Evolutionary conservation across 2,329 filamentous ascomycete species (phyloP).

Genomic region (Talaromyces atroroseus): DNA sequence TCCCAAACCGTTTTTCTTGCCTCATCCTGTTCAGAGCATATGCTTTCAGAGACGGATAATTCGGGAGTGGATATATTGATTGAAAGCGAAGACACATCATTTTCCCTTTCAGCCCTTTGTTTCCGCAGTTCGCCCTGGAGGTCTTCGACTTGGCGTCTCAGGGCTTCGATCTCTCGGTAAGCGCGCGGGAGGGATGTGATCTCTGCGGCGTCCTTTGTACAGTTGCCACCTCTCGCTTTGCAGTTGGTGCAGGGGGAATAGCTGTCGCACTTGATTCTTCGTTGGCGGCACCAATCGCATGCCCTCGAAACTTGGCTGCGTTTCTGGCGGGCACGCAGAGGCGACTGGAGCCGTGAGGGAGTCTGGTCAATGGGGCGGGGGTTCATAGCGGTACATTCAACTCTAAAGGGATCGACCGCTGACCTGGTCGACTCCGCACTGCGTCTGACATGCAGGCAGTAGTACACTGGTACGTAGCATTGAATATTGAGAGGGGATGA

Average conservation of each 20-base stretch:
- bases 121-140: slow-evolving; percentile 28
- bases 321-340: slow-evolving; percentile 6
- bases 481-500: background rate
- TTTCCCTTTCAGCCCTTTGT: slow-evolving; percentile 25
- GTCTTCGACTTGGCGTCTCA: slow-evolving; percentile 12
- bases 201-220: background rate
- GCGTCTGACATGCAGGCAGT: background rate
- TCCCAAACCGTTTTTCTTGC: slow-evolving; percentile 30
- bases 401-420: background rate
- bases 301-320: slow-evolving; percentile 8
- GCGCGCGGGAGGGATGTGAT: slow-evolving; percentile 8
- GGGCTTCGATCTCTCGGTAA: slow-evolving; percentile 4
- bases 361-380: background rate
- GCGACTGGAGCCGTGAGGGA: too few species aligned
- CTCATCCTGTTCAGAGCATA: slow-evolving; percentile 7
- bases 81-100: slow-evolving; percentile 15
- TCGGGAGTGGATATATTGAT: slow-evolving; percentile 1
- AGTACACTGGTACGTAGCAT: background rate
- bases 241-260: slow-evolving; percentile 9
- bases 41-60: background rate
- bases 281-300: slow-evolving; percentile 8
- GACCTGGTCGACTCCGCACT: background rate
- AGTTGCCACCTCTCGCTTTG: slow-evolving; percentile 1
- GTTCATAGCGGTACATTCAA: background rate
- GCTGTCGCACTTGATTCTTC: slow-evolving; percentile 9